Evolutionary conservation across 208 protist species (phyloP).

Genomic region (Zelonia costaricensis): DNA sequence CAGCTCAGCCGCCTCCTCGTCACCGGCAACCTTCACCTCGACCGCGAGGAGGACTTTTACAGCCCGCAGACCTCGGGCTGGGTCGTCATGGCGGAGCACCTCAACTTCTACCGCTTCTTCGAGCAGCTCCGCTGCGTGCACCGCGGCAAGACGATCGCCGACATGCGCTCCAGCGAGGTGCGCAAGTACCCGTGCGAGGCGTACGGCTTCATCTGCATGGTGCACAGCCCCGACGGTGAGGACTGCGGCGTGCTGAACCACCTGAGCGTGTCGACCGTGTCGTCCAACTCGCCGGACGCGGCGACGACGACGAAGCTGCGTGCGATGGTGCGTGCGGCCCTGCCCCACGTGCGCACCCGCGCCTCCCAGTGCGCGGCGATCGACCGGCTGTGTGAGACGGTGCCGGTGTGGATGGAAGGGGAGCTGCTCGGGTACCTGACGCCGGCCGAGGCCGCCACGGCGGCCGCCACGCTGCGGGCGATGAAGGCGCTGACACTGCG

Average conservation of each 20-base stretch:
- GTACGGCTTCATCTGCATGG: conserved; percentile 99
- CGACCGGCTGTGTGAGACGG: conserved; percentile 60
- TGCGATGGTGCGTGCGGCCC: conserved; percentile 37
- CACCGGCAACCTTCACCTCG: conserved; percentile 85
- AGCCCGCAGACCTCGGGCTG: conserved; percentile 94
- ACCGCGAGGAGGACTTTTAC: conserved; percentile 89
- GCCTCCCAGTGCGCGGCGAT: conserved; percentile 22
- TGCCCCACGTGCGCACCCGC: conserved; percentile 52
- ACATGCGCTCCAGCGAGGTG: conserved; percentile 98
- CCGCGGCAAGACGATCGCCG: conserved; percentile 98
- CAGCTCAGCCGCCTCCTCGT: conserved; percentile 68
- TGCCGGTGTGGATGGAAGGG: conserved; percentile 94
- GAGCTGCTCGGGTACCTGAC: conserved; percentile 83
- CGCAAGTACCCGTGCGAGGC: conserved; percentile 98
- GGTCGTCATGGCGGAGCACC: conserved; percentile 98
- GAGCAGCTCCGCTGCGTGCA: conserved; percentile 99
- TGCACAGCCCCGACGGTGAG: conserved; percentile 99
- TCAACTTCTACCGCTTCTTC: conserved; percentile 99
- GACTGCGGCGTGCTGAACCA: conserved; percentile 99
- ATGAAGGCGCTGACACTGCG: conserved; percentile 55
- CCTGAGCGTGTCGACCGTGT: conserved; percentile 90
- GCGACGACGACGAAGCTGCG: conserved; percentile 38
- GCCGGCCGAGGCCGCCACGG: conserved; percentile 47
- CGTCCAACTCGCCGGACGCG: conserved; percentile 48
- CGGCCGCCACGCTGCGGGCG: conserved; percentile 38